These are phyloP conservation scores for Nicotiana sylvestris DNA, from an alignment of 257 asterid genomes.

Conservation along the genomic window DNA sequence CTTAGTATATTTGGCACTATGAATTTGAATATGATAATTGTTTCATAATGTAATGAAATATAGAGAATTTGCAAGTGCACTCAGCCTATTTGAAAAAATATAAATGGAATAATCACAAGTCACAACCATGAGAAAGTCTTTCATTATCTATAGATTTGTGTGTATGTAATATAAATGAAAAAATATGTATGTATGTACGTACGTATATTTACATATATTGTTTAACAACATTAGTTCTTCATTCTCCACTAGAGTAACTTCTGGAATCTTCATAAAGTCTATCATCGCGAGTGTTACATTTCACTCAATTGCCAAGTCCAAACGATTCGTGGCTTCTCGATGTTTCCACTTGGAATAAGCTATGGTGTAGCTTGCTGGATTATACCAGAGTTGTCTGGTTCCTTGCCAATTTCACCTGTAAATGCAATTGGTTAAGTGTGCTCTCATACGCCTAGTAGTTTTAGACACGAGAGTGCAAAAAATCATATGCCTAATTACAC, in stretches of 20 bases:
- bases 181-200: not conserved
- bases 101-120: not conserved
- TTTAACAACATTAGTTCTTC: not conserved
- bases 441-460: not conserved
- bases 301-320: not conserved
- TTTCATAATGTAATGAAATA: not conserved
- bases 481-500: too few species aligned
- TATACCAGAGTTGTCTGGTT: not conserved
- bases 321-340: slow-evolving; percentile 8
- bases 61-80: not conserved
- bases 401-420: slow-evolving; percentile 3
- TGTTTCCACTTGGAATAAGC: slow-evolving; percentile 2
- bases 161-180: not conserved
- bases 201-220: not conserved
- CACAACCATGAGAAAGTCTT: not conserved
- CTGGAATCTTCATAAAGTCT: not conserved
- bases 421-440: not conserved
- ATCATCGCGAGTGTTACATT: not conserved
- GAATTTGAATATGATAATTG: not conserved
- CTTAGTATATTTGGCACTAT: not conserved
- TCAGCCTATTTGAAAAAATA: not conserved
- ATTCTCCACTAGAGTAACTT: not conserved
- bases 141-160: not conserved
- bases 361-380: not conserved
- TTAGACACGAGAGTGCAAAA: too few species aligned